These are phyloP conservation scores for Scutellaria baicalensis DNA, from an alignment of 257 asterid genomes.

Conservation along the genomic window DNA sequence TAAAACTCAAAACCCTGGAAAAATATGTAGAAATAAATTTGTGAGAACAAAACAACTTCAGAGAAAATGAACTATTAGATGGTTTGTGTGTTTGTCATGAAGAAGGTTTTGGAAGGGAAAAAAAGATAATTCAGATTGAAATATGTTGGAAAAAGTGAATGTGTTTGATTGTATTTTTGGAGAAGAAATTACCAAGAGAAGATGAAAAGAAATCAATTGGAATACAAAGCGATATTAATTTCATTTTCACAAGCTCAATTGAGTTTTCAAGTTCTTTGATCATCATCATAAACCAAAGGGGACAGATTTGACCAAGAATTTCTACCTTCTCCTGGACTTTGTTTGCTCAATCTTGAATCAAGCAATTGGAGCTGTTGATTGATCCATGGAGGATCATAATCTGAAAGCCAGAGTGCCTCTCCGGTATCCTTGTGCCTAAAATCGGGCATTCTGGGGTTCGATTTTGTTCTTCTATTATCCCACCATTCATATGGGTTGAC, in stretches of 20 bases:
- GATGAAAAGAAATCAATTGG: no score
- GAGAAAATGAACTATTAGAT: no score
- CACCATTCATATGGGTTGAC: slow-evolving; percentile 72
- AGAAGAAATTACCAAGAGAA: background rate
- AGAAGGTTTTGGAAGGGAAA: no score
- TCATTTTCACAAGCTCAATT: background rate
- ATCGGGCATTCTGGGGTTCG: slow-evolving; percentile 43
- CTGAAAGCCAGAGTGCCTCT: slow-evolving; percentile 67
- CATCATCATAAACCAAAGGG: slow-evolving; percentile 27
- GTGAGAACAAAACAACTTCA: no score
- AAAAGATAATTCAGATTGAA: no score
- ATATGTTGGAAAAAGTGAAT: background rate
- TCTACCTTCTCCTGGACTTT: slow-evolving; percentile 9
- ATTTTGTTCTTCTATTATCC: slow-evolving; percentile 52
- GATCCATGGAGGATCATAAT: slow-evolving; percentile 80
- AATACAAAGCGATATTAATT: no score
- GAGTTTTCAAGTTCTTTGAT: slow-evolving; percentile 10
- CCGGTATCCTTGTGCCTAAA: slow-evolving; percentile 68
- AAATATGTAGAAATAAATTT: no score
- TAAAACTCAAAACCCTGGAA: no score
- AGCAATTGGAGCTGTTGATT: slow-evolving; percentile 46
- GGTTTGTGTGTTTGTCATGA: no score
- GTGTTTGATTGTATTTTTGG: background rate
- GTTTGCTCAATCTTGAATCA: slow-evolving; percentile 40
- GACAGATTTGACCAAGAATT: slow-evolving; percentile 16